Evolutionary conservation across 352 stramenopile genomes (phyloP), one percentile per base, ranked within the genome.

Genomic region (Plasmopara viticola): DNA sequence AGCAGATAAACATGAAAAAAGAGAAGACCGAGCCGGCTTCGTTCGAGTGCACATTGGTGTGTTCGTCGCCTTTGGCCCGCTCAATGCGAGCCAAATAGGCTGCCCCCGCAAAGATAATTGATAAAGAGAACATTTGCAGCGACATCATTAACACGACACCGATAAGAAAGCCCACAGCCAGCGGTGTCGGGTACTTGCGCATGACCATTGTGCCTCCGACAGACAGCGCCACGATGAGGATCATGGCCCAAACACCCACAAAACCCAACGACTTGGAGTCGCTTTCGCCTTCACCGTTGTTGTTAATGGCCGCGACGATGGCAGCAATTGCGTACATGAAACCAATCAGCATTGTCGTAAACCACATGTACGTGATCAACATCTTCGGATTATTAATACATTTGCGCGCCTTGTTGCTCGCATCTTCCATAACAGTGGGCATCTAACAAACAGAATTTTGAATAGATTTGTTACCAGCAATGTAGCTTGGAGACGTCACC

Each of bases 161-260:
- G 48, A 95, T 88, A 59, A 95, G 90, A 57, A 95, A 94, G 44
- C 86, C 84, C 34, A 95, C 81, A 13, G 86, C 84, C 38, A 95
- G 58, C 14, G 81, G 79, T 8, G 81, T 93, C 66, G 88, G 72
- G 70, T 93, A 91, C 69, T 91, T 90, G 51, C 84, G 80, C 86
- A 95, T 93, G 44, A 95, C 82, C 53, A 95, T 72, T 42, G 86
- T 94, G 50, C 84, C 86, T 48, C 84, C 84, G 3, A 93, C 70
- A 8, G 78, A 94, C 20, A 95, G 79, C 2, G 62, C 68, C 18
- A 93, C 51, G 48, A 94, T 71, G 28, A 95, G 69, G 18, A 94
- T 68, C 76, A 94, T 92, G 33, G 78, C 74, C 77, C 78, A 92
- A 41, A 94, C 68, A 51, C 78, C 84, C 20, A 25, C 20, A 25